Percentiles rank a stretch among this genome's conserved stretches.
Evolutionary conservation across 257 asterid genomes (phyloP).

Genomic region (Henckelia pumila): DNA sequence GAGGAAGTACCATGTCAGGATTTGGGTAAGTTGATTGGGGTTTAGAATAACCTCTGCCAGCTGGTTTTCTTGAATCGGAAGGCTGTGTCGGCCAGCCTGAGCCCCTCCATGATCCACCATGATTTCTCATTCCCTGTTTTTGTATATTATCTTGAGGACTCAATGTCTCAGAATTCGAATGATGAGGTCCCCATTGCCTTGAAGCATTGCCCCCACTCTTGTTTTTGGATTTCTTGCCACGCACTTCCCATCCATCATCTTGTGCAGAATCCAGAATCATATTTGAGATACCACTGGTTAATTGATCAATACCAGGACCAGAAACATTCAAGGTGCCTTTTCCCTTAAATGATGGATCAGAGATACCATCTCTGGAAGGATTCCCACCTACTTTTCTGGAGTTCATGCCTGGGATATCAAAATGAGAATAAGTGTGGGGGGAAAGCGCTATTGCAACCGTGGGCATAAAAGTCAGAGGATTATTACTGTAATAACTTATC

Average conservation of each 20-base stretch:
- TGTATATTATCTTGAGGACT: slow-evolving; percentile 46
- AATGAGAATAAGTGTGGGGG: slow-evolving; percentile 10
- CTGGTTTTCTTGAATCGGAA: slow-evolving; percentile 36
- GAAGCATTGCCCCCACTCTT: slow-evolving; percentile 35
- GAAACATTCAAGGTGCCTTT: slow-evolving; percentile 31
- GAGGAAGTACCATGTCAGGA: slow-evolving; percentile 34
- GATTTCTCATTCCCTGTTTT: slow-evolving; percentile 38
- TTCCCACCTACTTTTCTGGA: slow-evolving; percentile 33
- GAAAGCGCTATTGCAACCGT: not conserved
- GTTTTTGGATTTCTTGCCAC: slow-evolving; percentile 49
- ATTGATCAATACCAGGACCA: slow-evolving; percentile 30
- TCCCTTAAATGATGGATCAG: slow-evolving; percentile 29
- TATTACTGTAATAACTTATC: not conserved
- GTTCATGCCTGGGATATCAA: slow-evolving; percentile 41
- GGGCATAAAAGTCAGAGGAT: not conserved
- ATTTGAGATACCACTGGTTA: slow-evolving; percentile 39
- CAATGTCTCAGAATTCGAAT: slow-evolving; percentile 56
- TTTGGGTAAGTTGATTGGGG: slow-evolving; percentile 28
- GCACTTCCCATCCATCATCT: slow-evolving; percentile 70
- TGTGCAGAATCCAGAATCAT: slow-evolving; percentile 33
- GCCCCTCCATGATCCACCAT: slow-evolving; percentile 51
- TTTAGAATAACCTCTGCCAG: slow-evolving; percentile 45
- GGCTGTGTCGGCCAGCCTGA: slow-evolving; percentile 35
- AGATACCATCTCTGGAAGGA: slow-evolving; percentile 22
- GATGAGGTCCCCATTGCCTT: slow-evolving; percentile 39